phyloP scores from a whole-genome alignment of 257 asterid genomes.

The Solanum stenotomum region DNA sequence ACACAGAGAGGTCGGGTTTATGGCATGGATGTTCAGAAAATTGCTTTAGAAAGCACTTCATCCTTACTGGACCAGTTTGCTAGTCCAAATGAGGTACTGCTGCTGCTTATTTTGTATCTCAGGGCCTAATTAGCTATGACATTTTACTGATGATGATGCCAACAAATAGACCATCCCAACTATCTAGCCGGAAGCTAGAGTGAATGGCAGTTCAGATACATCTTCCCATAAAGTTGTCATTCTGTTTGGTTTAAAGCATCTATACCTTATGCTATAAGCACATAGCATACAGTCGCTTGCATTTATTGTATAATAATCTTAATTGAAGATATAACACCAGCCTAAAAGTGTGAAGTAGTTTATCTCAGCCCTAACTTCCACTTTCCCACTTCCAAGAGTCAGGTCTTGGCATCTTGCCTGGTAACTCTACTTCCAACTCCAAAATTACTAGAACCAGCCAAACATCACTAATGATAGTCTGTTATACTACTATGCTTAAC shows the following conservation, averaged over 20 bases:
- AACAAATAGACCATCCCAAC: background rate
- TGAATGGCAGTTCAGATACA: background rate
- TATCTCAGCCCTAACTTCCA: background rate
- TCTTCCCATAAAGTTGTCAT: background rate
- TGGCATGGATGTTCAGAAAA: slow-evolving; percentile 78
- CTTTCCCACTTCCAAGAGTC: background rate
- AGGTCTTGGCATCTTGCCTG: background rate
- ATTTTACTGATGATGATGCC: background rate
- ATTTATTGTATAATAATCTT: background rate
- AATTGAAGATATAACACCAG: background rate
- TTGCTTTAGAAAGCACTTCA: slow-evolving; percentile 66
- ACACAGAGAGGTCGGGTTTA: slow-evolving; percentile 54
- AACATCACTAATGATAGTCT: background rate
- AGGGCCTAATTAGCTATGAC: background rate
- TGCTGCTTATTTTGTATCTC: background rate
- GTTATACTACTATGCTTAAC: background rate
- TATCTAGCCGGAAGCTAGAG: background rate
- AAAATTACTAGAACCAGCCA: background rate
- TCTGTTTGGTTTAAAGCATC: background rate
- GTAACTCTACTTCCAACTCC: background rate
- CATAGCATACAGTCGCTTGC: background rate
- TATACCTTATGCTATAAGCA: background rate
- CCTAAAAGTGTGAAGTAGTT: background rate
- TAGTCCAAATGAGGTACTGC: slow-evolving; percentile 46
- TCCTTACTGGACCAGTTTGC: slow-evolving; percentile 54